phyloP scores from a whole-genome alignment of 2,329 filamentous ascomycete species.

The Fusarium stilboides region DNA sequence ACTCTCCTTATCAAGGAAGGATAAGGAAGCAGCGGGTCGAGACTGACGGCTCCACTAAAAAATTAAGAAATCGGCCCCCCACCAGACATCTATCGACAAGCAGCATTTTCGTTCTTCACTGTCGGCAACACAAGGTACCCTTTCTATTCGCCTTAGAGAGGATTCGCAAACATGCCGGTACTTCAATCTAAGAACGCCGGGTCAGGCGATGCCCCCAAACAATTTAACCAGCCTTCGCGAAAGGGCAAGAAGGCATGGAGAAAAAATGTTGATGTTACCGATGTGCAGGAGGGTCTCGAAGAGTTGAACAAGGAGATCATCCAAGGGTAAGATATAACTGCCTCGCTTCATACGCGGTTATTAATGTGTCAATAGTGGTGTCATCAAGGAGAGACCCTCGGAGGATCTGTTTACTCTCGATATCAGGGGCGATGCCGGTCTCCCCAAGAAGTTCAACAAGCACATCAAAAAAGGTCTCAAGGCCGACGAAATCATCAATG shows the following conservation, averaged over 20 bases:
- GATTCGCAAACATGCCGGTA: conserved; percentile 66
- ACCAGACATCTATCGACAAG: conserved; percentile 43
- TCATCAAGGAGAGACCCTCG: conserved; percentile 86
- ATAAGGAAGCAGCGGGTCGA: conserved; percentile 27
- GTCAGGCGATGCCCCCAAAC: conserved; percentile 76
- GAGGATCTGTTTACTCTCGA: conserved; percentile 90
- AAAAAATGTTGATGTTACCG: conserved; percentile 95
- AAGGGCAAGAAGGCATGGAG: conserved; percentile 99
- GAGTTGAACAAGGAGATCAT: conserved; percentile 91
- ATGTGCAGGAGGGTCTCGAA: conserved; percentile 86
- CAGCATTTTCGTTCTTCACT: conserved; percentile 40
- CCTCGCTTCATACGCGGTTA: neutral
- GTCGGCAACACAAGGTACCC: conserved; percentile 27
- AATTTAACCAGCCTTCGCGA: conserved; percentile 89
- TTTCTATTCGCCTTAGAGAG: conserved; percentile 17
- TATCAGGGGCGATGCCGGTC: conserved; percentile 76
- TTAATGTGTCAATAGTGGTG: conserved; percentile 72
- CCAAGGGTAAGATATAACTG: conserved; percentile 74
- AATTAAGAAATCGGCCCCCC: conserved; percentile 49
- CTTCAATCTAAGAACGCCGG: conserved; percentile 62
- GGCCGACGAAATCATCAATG: conserved; percentile 90
- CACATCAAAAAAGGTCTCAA: conserved; percentile 85
- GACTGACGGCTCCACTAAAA: conserved; percentile 48
- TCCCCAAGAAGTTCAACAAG: conserved; percentile 74
- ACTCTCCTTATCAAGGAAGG: conserved; percentile 2